Conservation (phyloP, 805 yeast genomes). For the Candida namnaoensis region DNA sequence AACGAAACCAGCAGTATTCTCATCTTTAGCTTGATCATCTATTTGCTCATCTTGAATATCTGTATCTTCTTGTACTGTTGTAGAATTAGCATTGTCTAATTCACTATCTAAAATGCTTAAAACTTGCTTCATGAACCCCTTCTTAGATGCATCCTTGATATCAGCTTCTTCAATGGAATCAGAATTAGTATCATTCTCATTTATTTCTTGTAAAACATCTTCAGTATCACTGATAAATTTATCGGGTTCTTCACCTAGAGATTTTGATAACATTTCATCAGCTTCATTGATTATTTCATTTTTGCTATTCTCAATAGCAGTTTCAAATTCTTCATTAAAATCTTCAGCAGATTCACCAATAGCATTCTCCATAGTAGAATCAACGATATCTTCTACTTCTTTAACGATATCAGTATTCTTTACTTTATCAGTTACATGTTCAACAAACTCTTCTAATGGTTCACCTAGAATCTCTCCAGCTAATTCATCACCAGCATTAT, state of each 20-base stretch:
- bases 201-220: no score
- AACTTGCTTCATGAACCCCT: neutral
- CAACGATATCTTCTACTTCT: neutral
- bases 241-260: slow-evolving; percentile 1
- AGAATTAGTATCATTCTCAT: no score
- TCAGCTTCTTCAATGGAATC: neutral
- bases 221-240: neutral
- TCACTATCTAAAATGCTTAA: neutral
- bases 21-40: neutral
- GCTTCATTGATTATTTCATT: neutral
- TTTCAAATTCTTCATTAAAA: slow-evolving; percentile 2
- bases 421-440: neutral
- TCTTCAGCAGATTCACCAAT: slow-evolving; percentile 5
- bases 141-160: no score
- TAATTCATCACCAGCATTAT: slow-evolving; percentile 3
- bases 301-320: neutral
- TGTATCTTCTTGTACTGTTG: neutral
- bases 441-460: neutral
- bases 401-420: neutral
- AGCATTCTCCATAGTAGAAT: slow-evolving; percentile 1
- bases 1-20: neutral
- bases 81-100: neutral
- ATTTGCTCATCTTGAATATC: neutral
- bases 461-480: neutral
- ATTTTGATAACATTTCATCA: neutral